Percentiles rank a stretch among this genome's conserved stretches.
Conservation (phyloP, 2,329 filamentous ascomycete genomes). For the Uncinocarpus reesii region DNA sequence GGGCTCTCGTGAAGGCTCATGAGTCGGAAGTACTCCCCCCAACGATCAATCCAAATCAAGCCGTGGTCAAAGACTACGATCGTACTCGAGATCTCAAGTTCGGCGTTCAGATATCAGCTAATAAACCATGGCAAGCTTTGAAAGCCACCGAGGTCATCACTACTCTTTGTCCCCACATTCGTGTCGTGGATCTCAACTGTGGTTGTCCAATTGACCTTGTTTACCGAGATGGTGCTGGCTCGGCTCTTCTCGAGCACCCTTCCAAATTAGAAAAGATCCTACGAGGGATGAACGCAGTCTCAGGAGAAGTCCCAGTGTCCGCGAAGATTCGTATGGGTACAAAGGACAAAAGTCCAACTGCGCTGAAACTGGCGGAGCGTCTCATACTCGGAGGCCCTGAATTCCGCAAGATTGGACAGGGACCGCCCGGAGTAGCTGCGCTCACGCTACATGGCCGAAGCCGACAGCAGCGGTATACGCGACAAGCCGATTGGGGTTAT, state of each 20-base stretch:
- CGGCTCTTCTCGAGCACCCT: constrained; percentile 77
- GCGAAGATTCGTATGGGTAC: constrained; percentile 93
- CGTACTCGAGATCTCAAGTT: constrained; percentile 76
- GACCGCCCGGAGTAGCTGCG: constrained; percentile 79
- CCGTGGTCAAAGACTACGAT: constrained; percentile 65
- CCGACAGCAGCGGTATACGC: constrained; percentile 88
- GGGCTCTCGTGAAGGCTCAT: constrained; percentile 90
- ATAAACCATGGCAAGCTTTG: constrained; percentile 80
- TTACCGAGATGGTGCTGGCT: constrained; percentile 77
- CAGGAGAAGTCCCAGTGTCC: constrained; percentile 80
- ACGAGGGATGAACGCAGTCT: constrained; percentile 89
- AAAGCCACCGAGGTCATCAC: constrained; percentile 79
- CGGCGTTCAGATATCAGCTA: constrained; percentile 83
- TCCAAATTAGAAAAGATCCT: constrained; percentile 90
- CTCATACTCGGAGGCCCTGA: constrained; percentile 72
- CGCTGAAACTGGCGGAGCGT: constrained; percentile 69
- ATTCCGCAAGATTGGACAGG: constrained; percentile 53
- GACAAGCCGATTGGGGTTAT: constrained; percentile 86
- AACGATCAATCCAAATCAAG: constrained; percentile 45
- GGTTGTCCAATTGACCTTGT: constrained; percentile 95
- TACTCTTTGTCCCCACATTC: constrained; percentile 66
- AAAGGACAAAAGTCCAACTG: constrained; percentile 65
- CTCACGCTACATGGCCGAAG: constrained; percentile 90
- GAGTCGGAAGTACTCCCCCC: constrained; percentile 69
- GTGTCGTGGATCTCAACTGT: constrained; percentile 90